A percentile compares a stretch with the other conserved stretches of the same genome.
phyloP scores from a whole-genome alignment of 2,329 filamentous ascomycete species.

The Aspergillus sp. region DNA sequence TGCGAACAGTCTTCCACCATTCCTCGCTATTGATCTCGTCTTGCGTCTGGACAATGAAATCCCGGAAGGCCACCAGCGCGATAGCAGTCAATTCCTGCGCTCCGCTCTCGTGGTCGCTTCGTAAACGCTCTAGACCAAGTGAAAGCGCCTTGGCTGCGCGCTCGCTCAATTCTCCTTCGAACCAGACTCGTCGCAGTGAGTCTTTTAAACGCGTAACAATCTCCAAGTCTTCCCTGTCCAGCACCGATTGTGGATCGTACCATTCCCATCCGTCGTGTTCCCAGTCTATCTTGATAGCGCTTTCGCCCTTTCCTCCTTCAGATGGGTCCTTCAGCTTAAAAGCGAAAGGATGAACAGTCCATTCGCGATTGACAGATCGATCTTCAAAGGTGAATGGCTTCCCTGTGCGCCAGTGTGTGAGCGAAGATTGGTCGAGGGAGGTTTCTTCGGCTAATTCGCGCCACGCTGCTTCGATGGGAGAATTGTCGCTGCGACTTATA shows the following conservation, averaged over 20 bases:
- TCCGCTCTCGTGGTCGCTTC: slow-evolving; percentile 60
- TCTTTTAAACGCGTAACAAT: slow-evolving; percentile 61
- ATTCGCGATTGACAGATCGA: slow-evolving; percentile 55
- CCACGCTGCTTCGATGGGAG: slow-evolving; percentile 60
- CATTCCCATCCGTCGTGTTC: slow-evolving; percentile 63
- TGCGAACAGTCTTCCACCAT: slow-evolving; percentile 60
- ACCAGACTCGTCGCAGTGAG: slow-evolving; percentile 62
- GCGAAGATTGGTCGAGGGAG: slow-evolving; percentile 48
- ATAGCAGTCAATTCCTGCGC: slow-evolving; percentile 60
- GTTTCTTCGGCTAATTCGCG: slow-evolving; percentile 67
- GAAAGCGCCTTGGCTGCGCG: slow-evolving; percentile 51
- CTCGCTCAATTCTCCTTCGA: slow-evolving; percentile 55
- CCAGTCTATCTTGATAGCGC: slow-evolving; percentile 60
- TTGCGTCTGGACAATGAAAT: slow-evolving; percentile 41
- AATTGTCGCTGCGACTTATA: slow-evolving; percentile 57
- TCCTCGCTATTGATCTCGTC: slow-evolving; percentile 23
- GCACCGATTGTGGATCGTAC: slow-evolving; percentile 56
- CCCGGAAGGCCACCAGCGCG: slow-evolving; percentile 54
- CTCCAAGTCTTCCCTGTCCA: slow-evolving; percentile 49
- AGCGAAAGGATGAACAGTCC: slow-evolving; percentile 65
- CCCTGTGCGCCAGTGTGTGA: slow-evolving; percentile 58
- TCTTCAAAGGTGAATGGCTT: slow-evolving; percentile 63
- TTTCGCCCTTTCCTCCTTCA: slow-evolving; percentile 38
- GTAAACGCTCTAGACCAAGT: slow-evolving; percentile 53
- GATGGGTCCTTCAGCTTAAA: slow-evolving; percentile 48